Percentiles rank a stretch among this genome's conserved stretches.
These are phyloP conservation scores for Xylaria palmicola DNA, from an alignment of 495 filamentous ascomycete genomes.

Conservation along the genomic window DNA sequence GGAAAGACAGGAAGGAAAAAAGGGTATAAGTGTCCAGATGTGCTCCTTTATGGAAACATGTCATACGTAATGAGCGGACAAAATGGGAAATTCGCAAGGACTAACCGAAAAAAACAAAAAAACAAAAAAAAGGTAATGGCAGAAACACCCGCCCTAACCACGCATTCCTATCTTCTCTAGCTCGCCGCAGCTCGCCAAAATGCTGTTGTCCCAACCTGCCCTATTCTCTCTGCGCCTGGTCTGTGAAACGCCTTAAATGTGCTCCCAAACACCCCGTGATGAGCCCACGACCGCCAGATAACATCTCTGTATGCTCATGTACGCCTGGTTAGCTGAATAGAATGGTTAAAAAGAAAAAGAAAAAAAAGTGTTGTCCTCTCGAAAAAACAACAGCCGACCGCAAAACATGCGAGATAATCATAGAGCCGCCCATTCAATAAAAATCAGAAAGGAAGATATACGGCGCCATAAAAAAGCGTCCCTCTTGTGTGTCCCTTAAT, in stretches of 20 bases:
- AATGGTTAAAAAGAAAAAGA: neutral
- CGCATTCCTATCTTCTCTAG: neutral
- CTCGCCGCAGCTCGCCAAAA: neutral
- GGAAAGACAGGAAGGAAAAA: neutral
- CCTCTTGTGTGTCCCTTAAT: neutral
- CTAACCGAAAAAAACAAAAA: too few relatives aligned
- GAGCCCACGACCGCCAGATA: neutral
- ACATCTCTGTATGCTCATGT: neutral
- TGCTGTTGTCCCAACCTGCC: neutral
- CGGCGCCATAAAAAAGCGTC: neutral
- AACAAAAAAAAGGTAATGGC: neutral
- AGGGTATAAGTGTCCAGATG: constrained; percentile 10
- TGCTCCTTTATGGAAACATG: constrained; percentile 10
- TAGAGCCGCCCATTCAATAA: neutral
- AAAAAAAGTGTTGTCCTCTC: neutral
- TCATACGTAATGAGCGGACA: neutral
- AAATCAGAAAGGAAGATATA: too few relatives aligned
- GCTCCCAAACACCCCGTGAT: neutral
- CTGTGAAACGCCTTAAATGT: constrained; percentile 3
- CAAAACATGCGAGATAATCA: neutral
- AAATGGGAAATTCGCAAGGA: too few relatives aligned
- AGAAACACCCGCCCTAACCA: neutral
- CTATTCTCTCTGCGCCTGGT: constrained; percentile 4
- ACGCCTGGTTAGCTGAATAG: neutral
- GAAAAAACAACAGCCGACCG: neutral